Conservation (phyloP, 179 eudicot species). For the Gypsophila paniculata region DNA sequence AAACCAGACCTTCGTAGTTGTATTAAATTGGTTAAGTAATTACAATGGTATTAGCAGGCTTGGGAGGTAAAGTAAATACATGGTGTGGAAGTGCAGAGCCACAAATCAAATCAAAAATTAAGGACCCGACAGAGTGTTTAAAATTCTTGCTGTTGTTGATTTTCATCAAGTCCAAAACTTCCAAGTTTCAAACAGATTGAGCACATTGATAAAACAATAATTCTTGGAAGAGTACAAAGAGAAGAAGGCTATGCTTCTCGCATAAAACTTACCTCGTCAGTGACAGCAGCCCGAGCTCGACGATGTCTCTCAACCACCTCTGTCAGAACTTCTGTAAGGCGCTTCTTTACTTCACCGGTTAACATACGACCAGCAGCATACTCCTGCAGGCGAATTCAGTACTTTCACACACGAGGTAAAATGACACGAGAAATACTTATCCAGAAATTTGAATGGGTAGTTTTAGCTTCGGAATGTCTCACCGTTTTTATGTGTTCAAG, state of each 20-base stretch:
- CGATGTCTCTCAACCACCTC: slow-evolving; percentile 86
- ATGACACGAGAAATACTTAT: too few species aligned
- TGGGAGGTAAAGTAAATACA: not conserved
- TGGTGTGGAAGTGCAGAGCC: too few species aligned
- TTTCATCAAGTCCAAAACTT: not conserved
- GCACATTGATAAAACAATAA: not conserved
- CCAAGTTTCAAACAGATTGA: not conserved
- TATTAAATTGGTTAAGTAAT: not conserved
- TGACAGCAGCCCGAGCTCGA: slow-evolving; percentile 76
- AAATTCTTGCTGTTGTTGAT: not conserved
- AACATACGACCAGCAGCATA: slow-evolving; percentile 88
- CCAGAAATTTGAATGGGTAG: not conserved
- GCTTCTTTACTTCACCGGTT: slow-evolving; percentile 87
- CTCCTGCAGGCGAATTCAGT: slow-evolving; percentile 42
- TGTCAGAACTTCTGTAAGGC: slow-evolving; percentile 69
- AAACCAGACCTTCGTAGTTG: not conserved
- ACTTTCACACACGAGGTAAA: not conserved
- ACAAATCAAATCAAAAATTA: not conserved
- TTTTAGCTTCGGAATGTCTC: slow-evolving; percentile 15
- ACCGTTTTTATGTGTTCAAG: slow-evolving; percentile 74
- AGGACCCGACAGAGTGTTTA: not conserved
- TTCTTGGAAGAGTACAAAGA: not conserved
- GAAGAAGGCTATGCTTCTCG: not conserved
- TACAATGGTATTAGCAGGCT: not conserved
- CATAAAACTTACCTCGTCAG: slow-evolving; percentile 64